Percentiles rank a stretch among this genome's conserved stretches.
Conservation (phyloP, 441 rosid species). For the Isatis lusitanica region DNA sequence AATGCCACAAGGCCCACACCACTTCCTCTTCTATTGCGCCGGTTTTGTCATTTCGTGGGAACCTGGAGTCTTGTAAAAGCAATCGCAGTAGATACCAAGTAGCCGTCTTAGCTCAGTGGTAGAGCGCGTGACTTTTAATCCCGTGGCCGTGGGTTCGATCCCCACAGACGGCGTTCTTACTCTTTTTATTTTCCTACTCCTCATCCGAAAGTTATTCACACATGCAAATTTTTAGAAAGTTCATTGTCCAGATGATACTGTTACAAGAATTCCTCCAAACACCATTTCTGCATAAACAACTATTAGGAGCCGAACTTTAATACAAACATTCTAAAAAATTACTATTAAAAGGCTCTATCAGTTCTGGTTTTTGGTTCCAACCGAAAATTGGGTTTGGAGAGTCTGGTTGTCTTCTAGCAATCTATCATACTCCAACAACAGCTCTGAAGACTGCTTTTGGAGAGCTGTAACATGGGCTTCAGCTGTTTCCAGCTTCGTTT, state of each 20-base stretch:
- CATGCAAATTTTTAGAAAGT: background rate
- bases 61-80: rapidly evolving
- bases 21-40: background rate
- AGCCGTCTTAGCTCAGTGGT: conserved; percentile 51
- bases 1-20: conserved; percentile 3
- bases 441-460: conserved; percentile 82
- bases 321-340: conserved; percentile 8
- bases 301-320: background rate
- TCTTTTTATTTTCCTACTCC: background rate
- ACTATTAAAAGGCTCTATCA: background rate
- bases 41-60: background rate
- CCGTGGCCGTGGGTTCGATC: conserved; percentile 44
- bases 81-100: rapidly evolving
- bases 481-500: conserved; percentile 69
- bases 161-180: conserved; percentile 28
- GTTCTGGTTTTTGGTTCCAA: conserved; percentile 32
- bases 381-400: conserved; percentile 69
- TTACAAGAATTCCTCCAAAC: background rate
- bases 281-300: background rate
- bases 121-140: conserved; percentile 50
- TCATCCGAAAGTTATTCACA: too few relatives aligned
- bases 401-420: conserved; percentile 84
- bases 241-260: background rate
- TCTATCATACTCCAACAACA: conserved; percentile 83
- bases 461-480: conserved; percentile 77